phyloP scores from a whole-genome alignment of 2,329 filamentous ascomycete species.

The Bipolaris sorokiniana region DNA sequence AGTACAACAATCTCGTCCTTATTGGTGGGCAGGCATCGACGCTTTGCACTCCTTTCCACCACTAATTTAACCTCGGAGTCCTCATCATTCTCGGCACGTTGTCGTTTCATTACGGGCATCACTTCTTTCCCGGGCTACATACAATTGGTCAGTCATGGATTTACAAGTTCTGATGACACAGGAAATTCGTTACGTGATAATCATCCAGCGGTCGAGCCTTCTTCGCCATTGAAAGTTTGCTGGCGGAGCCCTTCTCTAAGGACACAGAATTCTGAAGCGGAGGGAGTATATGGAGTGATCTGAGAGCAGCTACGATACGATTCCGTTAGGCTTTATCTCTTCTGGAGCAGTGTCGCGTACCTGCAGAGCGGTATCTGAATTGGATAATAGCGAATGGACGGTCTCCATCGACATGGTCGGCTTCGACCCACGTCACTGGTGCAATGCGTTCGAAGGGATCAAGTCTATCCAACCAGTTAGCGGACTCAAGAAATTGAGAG shows the following conservation, averaged over 20 bases:
- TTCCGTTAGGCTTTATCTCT: background rate
- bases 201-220: background rate
- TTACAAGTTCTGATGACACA: background rate
- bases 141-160: background rate
- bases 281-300: constrained; percentile 36
- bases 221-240: too few relatives aligned
- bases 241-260: background rate
- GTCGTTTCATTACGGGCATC: constrained; percentile 4
- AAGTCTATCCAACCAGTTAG: background rate
- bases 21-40: constrained; percentile 8
- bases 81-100: background rate
- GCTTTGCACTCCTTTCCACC: constrained; percentile 7
- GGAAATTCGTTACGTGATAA: background rate
- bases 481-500: background rate
- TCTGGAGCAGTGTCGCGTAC: background rate
- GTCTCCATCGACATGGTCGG: constrained; percentile 4
- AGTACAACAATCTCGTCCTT: constrained; percentile 16
- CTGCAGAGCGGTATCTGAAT: constrained; percentile 25
- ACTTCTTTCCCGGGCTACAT: background rate
- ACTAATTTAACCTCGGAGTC: constrained; percentile 10
- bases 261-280: constrained; percentile 24
- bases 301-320: constrained; percentile 20
- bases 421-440: constrained; percentile 4
- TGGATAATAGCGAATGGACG: constrained; percentile 20
- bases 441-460: constrained; percentile 3